Conservation (phyloP, 441 rosid species). For the Omphalea diandra region DNA sequence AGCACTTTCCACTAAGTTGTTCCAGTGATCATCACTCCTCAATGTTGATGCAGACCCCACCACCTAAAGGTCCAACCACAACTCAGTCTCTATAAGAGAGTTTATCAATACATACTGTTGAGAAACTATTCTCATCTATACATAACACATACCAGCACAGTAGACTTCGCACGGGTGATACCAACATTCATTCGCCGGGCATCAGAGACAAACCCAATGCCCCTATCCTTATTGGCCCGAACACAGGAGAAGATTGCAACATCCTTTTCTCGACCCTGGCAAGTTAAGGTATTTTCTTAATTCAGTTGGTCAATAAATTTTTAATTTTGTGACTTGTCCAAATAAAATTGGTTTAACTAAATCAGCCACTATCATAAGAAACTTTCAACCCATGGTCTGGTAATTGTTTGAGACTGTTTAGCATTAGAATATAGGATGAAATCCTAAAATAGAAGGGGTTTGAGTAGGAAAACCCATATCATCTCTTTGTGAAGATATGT, state of each 20-base stretch:
- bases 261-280: slow-evolving; percentile 95
- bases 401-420: neutral
- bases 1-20: slow-evolving; percentile 72
- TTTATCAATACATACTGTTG: neutral
- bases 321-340: neutral
- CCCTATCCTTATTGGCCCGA: slow-evolving; percentile 61
- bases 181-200: slow-evolving; percentile 93
- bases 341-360: neutral
- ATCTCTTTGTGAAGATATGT: neutral
- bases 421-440: no score
- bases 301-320: neutral
- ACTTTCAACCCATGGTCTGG: neutral
- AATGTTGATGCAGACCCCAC: slow-evolving; percentile 87
- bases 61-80: slow-evolving; percentile 45
- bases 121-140: neutral
- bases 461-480: neutral
- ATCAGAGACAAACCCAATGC: slow-evolving; percentile 83
- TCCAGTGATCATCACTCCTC: slow-evolving; percentile 76
- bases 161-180: slow-evolving; percentile 88
- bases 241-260: slow-evolving; percentile 93
- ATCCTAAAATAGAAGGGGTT: neutral
- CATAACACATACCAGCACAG: slow-evolving; percentile 61
- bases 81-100: neutral
- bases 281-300: slow-evolving; percentile 6
- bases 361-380: neutral